Evolutionary conservation across 805 yeast genomes (phyloP).

Genomic region (Lachancea sp.): DNA sequence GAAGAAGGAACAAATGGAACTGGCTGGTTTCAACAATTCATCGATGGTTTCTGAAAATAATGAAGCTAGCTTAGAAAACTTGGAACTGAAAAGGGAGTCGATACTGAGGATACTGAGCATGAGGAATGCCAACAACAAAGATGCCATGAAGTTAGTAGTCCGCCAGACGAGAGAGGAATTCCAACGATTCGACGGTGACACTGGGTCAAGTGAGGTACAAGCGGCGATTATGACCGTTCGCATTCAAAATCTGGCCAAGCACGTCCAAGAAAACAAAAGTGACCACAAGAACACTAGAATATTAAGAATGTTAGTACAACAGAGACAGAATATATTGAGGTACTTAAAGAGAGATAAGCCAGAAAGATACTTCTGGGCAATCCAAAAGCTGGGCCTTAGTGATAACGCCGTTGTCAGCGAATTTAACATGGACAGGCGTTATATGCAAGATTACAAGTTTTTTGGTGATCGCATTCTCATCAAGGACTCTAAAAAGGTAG

Average conservation of each 20-base stretch:
- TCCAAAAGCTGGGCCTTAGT: constrained; percentile 79
- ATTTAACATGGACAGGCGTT: constrained; percentile 71
- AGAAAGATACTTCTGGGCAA: constrained; percentile 75
- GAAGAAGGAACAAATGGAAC: constrained; percentile 22
- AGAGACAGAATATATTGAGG: constrained; percentile 74
- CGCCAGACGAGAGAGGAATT: constrained; percentile 72
- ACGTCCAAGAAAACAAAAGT: constrained; percentile 61
- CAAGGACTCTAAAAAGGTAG: constrained; percentile 46
- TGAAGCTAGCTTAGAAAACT: constrained; percentile 29
- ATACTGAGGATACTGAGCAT: constrained; percentile 65
- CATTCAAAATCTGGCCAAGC: constrained; percentile 71
- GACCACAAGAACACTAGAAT: constrained; percentile 65
- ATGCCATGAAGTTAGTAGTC: constrained; percentile 51
- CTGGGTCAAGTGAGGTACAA: constrained; percentile 93
- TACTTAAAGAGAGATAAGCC: constrained; percentile 80
- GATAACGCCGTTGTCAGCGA: constrained; percentile 74
- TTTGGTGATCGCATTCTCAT: constrained; percentile 66
- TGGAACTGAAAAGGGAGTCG: constrained; percentile 58
- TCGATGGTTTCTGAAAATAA: constrained; percentile 16
- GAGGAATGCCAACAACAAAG: constrained; percentile 59
- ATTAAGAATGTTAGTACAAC: constrained; percentile 79
- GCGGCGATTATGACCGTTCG: constrained; percentile 84
- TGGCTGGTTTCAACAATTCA: constrained; percentile 24
- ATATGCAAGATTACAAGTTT: constrained; percentile 70
- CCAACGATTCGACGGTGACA: constrained; percentile 78